Evolutionary conservation across 495 filamentous ascomycete genomes (phyloP).

Genomic region (Sphaerosporella brunnea): DNA sequence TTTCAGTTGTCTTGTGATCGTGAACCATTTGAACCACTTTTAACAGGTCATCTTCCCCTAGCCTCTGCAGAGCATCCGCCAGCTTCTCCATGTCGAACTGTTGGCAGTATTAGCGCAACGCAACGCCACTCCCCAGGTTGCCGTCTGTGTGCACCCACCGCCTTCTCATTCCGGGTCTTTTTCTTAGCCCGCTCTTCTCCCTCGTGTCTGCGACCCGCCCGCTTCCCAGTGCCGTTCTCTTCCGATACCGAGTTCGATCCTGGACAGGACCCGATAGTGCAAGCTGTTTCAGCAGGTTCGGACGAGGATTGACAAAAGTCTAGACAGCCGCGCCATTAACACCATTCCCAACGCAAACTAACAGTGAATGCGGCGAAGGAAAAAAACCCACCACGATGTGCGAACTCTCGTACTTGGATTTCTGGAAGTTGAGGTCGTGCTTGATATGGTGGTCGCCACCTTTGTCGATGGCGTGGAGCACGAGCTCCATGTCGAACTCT

Average conservation of each 20-base stretch:
- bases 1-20: slow-evolving; percentile 79
- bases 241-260: slow-evolving; percentile 39
- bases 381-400: slow-evolving; percentile 61
- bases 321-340: slow-evolving; percentile 21
- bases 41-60: slow-evolving; percentile 75
- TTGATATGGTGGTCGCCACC: slow-evolving; percentile 59
- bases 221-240: slow-evolving; percentile 30
- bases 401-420: slow-evolving; percentile 61
- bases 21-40: slow-evolving; percentile 95
- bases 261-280: slow-evolving; percentile 69
- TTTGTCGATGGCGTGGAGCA: slow-evolving; percentile 63
- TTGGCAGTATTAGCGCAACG: no score
- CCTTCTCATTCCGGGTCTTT: slow-evolving; percentile 56
- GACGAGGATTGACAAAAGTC: slow-evolving; percentile 84
- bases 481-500: slow-evolving; percentile 91
- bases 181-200: slow-evolving; percentile 50
- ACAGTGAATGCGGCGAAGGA: not conserved
- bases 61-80: slow-evolving; percentile 72
- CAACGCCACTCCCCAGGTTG: no score
- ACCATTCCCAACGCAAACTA: not conserved
- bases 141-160: no score
- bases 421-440: slow-evolving; percentile 87
- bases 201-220: slow-evolving; percentile 38
- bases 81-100: slow-evolving; percentile 90
- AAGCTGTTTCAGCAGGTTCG: slow-evolving; percentile 53